phyloP scores from a whole-genome alignment of 2,329 filamentous ascomycete species.

The Phaeosphaeriaceae sp. region DNA sequence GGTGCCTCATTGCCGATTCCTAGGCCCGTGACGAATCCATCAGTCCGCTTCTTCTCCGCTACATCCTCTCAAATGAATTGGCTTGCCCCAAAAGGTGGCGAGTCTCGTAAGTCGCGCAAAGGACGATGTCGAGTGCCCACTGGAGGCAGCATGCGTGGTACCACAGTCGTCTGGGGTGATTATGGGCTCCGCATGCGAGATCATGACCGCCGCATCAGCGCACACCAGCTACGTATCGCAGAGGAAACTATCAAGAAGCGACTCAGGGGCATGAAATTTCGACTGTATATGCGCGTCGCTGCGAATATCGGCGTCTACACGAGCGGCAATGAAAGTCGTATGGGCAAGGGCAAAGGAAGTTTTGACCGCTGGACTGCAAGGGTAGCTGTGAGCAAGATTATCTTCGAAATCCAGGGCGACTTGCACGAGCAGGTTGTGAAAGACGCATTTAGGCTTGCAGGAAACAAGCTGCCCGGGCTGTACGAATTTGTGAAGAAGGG shows the following conservation, averaged over 20 bases:
- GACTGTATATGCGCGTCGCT: slow-evolving; percentile 86
- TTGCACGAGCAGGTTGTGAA: slow-evolving; percentile 92
- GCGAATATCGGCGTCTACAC: slow-evolving; percentile 96
- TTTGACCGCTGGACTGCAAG: slow-evolving; percentile 97
- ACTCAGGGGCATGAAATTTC: slow-evolving; percentile 88
- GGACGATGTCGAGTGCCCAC: slow-evolving; percentile 87
- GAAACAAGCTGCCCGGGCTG: slow-evolving; percentile 88
- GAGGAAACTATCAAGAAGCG: slow-evolving; percentile 92
- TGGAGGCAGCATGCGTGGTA: slow-evolving; percentile 88
- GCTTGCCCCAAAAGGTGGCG: slow-evolving; percentile 81
- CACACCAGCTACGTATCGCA: slow-evolving; percentile 84
- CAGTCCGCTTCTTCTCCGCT: slow-evolving; percentile 72
- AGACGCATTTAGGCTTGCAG: slow-evolving; percentile 92
- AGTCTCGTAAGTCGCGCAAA: slow-evolving; percentile 86
- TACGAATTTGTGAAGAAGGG: slow-evolving; percentile 96
- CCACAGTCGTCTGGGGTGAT: slow-evolving; percentile 94
- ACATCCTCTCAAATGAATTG: slow-evolving; percentile 70
- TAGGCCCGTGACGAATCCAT: slow-evolving; percentile 29
- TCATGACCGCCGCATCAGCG: slow-evolving; percentile 88
- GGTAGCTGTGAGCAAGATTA: slow-evolving; percentile 86
- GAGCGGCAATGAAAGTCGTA: slow-evolving; percentile 94
- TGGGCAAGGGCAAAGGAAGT: slow-evolving; percentile 98
- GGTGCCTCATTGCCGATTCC: slow-evolving; percentile 41
- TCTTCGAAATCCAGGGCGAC: slow-evolving; percentile 91
- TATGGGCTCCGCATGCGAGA: slow-evolving; percentile 94